Percentiles rank a stretch among this genome's conserved stretches.
Conservation (phyloP, 768 basidiomycete genomes). For the Lyophyllum shimeji region DNA sequence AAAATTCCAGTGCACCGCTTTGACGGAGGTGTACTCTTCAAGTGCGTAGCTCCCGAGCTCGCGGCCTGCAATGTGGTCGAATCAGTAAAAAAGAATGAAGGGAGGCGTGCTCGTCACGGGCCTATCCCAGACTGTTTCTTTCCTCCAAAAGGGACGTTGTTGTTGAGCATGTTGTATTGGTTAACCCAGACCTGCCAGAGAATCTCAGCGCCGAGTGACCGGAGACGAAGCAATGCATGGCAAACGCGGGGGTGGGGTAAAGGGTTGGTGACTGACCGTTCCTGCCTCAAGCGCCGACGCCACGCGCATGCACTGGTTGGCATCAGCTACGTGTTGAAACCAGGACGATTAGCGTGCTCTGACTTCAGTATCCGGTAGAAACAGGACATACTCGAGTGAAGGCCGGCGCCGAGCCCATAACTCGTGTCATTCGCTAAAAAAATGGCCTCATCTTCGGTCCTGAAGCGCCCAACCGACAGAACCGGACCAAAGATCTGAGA, state of each 20-base stretch:
- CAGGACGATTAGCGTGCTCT: slow-evolving; percentile 14
- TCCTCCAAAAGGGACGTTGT: slow-evolving; percentile 94
- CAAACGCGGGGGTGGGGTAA: slow-evolving; percentile 7
- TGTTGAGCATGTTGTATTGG: slow-evolving; percentile 79
- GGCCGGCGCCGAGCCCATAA: slow-evolving; percentile 90
- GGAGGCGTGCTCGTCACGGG: slow-evolving; percentile 28
- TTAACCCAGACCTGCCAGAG: slow-evolving; percentile 81
- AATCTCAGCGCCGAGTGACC: neutral
- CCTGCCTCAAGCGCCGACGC: slow-evolving; percentile 86
- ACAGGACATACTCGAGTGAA: slow-evolving; percentile 72
- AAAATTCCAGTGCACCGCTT: slow-evolving; percentile 86
- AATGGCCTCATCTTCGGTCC: slow-evolving; percentile 86
- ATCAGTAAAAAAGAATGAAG: neutral
- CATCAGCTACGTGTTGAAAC: slow-evolving; percentile 52
- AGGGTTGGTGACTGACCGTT: slow-evolving; percentile 51
- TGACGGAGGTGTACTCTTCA: slow-evolving; percentile 81
- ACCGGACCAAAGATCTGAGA: slow-evolving; percentile 93
- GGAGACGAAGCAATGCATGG: neutral
- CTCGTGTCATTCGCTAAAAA: slow-evolving; percentile 81
- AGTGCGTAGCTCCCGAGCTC: slow-evolving; percentile 86
- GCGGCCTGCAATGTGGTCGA: slow-evolving; percentile 51
- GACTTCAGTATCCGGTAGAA: neutral
- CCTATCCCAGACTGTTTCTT: slow-evolving; percentile 92
- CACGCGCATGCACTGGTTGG: slow-evolving; percentile 87
- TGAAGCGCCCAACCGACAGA: slow-evolving; percentile 78